Evolutionary conservation across 495 filamentous ascomycete genomes (phyloP), one percentile per base, ranked within the genome.

Genomic region (Hypoxylon fragiforme): DNA sequence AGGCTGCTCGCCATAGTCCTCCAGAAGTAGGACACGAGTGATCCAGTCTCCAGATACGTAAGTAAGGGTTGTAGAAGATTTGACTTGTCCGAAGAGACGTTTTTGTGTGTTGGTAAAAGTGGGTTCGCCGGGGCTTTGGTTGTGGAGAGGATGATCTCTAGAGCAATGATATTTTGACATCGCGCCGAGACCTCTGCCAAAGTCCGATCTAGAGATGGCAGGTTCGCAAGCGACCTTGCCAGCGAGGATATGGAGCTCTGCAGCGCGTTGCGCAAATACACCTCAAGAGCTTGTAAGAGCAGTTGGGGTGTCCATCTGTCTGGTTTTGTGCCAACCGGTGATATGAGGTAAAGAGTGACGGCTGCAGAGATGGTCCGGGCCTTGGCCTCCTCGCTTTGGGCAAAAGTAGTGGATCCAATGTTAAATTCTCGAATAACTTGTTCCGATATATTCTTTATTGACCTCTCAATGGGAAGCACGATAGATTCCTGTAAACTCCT

Each of bases 11-110:
- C 94, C 53, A 97, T 79, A 12, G 84, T 85, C 19, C 94, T 79
- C 88, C 92, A 97, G 74, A 95, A 98, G 61, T 90, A 92, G 0
- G 89, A 94, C 3, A 89, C 83, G 15, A 99, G 74, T 0, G 89
- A 92, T 0, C 87, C 81, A 0, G 91, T 96, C 67, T 99, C 94
- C 13, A 99, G 79, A 18, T 85, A 77, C n/a, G 77, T 70, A 31
- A 96, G 77, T 2, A 97, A 72, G 2, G 86, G 87, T 19, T 83
- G 79, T 1, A 96, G 75, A 57, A 95, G 82, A 45, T 87, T 91
- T 1, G 63, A 57, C 21, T 62, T 63, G 19, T 66, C 54, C 3
- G 50, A 37, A 2, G 40, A 37, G 1, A 35, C 34, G 24, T 63
- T 61, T 26, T 52, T 60, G 9, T 54, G 62, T n/a, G 70, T 47